phyloP scores from a whole-genome alignment of 805 yeast genomes.

The Candida vartiovaarae region DNA sequence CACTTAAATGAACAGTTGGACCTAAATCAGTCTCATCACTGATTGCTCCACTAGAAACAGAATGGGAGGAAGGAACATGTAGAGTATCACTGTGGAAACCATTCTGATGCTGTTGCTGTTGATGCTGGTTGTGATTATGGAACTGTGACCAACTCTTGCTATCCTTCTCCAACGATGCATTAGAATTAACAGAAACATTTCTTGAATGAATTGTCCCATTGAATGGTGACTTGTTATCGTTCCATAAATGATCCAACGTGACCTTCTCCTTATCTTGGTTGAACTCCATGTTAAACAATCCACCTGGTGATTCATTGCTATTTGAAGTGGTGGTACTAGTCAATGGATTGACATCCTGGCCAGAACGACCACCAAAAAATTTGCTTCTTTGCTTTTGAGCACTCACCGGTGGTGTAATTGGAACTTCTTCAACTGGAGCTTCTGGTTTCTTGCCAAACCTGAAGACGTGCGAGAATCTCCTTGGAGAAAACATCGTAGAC shows the following conservation, averaged over 20 bases:
- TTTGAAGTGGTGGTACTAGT: not conserved
- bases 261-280: conserved; percentile 2
- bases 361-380: conserved; percentile 14
- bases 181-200: conserved; percentile 11
- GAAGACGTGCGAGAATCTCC: conserved; percentile 25
- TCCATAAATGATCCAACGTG: conserved; percentile 14
- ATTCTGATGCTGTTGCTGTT: not conserved
- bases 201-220: conserved; percentile 7
- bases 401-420: not conserved
- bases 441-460: conserved; percentile 21
- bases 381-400: conserved; percentile 16
- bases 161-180: conserved; percentile 11
- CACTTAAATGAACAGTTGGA: conserved; percentile 11
- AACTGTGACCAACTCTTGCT: conserved; percentile 15
- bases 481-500: conserved; percentile 22
- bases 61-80: conserved; percentile 8
- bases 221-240: conserved; percentile 7
- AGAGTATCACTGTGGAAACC: not conserved
- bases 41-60: conserved; percentile 9
- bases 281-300: conserved; percentile 2
- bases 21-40: conserved; percentile 9
- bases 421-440: conserved; percentile 1
- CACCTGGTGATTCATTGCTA: not conserved
- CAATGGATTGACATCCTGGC: not conserved
- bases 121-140: conserved; percentile 4